phyloP scores from a whole-genome alignment of 2,329 filamentous ascomycete species.

The Cercospora berteroae region DNA sequence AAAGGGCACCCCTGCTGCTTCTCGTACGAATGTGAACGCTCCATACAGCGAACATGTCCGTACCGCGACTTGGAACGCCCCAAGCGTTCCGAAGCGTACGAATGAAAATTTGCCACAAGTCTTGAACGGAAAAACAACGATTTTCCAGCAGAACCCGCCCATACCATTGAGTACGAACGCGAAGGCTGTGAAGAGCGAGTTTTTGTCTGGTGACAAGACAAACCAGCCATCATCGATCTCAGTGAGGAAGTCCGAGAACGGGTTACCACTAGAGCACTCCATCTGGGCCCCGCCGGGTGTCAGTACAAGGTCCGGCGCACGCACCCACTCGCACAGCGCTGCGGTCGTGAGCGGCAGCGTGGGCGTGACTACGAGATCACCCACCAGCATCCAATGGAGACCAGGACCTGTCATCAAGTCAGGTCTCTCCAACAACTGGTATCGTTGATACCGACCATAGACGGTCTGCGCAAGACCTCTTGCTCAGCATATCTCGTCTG shows the following conservation, averaged over 20 bases:
- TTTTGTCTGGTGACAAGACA: background rate
- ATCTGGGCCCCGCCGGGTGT: background rate
- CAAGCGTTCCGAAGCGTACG: background rate
- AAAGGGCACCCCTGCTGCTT: background rate
- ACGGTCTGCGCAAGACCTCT: background rate
- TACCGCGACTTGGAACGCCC: background rate
- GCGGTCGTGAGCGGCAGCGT: background rate
- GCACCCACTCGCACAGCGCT: background rate
- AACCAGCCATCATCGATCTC: background rate
- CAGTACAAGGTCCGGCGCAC: background rate
- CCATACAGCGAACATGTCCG: background rate
- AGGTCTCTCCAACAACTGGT: background rate
- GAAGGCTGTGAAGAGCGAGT: background rate
- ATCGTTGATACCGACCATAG: background rate
- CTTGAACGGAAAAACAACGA: background rate
- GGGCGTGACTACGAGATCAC: background rate
- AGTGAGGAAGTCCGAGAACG: background rate
- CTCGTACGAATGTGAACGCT: background rate
- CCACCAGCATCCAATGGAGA: background rate
- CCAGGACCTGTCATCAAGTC: background rate
- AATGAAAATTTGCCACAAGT: background rate
- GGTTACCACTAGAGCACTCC: background rate
- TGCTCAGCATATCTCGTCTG: background rate
- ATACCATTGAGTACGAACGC: background rate
- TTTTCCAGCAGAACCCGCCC: background rate